Conservation (phyloP, 2,329 filamentous ascomycete genomes). For the Didymella lethalis region DNA sequence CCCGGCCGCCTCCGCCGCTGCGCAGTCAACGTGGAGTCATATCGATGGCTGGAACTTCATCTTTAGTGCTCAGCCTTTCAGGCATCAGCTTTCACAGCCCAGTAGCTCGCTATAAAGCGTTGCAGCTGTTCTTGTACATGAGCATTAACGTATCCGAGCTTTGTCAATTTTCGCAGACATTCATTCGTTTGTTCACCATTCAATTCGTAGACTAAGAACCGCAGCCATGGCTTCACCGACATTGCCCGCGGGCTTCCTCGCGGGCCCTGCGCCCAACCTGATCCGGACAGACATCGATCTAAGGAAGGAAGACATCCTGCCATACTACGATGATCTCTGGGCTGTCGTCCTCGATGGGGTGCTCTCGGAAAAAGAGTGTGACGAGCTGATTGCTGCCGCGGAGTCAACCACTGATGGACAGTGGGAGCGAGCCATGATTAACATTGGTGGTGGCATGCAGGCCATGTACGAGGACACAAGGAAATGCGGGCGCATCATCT, state of each 20-base stretch:
- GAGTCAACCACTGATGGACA: slow-evolving; percentile 44
- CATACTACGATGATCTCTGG: slow-evolving; percentile 62
- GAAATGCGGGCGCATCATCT: slow-evolving; percentile 79
- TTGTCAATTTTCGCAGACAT: neutral
- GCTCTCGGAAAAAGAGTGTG: slow-evolving; percentile 70
- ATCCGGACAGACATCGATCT: slow-evolving; percentile 64
- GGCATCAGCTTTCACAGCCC: slow-evolving; percentile 26
- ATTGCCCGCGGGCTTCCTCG: slow-evolving; percentile 60
- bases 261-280: slow-evolving; percentile 56
- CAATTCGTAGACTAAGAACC: slow-evolving; percentile 3
- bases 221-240: slow-evolving; percentile 44
- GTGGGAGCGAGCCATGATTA: slow-evolving; percentile 76
- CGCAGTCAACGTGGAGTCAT: slow-evolving; percentile 11
- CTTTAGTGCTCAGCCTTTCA: slow-evolving; percentile 21
- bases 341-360: slow-evolving; percentile 71
- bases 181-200: neutral
- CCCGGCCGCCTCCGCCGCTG: neutral
- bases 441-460: slow-evolving; percentile 69
- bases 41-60: slow-evolving; percentile 4
- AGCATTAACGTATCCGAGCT: too few species aligned
- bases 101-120: slow-evolving; percentile 11
- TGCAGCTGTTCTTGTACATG: neutral
- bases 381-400: slow-evolving; percentile 39
- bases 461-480: slow-evolving; percentile 65
- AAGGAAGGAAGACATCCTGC: slow-evolving; percentile 51